These are phyloP conservation scores for Canavalia ensiformis DNA, from an alignment of 306 rosid genomes.

Conservation along the genomic window DNA sequence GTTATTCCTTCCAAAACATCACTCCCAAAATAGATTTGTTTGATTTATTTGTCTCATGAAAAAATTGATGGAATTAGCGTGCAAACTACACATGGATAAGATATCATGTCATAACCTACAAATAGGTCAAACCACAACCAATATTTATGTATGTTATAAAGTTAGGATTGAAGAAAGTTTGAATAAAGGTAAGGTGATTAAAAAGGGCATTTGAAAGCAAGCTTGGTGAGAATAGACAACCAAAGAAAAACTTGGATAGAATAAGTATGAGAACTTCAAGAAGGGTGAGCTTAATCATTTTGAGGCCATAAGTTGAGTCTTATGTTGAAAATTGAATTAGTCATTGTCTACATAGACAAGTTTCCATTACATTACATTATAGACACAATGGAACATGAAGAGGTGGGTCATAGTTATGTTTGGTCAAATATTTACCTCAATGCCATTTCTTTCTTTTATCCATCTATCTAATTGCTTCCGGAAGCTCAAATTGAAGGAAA, in stretches of 20 bases:
- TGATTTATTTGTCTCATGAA: background rate
- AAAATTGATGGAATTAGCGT: background rate
- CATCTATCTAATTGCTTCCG: slow-evolving; percentile 15
- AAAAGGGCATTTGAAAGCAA: slow-evolving; percentile 29
- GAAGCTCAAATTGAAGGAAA: background rate
- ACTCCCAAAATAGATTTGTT: background rate
- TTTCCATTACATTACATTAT: slow-evolving; percentile 38
- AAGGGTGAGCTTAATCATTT: slow-evolving; percentile 31
- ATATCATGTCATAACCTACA: slow-evolving; percentile 7
- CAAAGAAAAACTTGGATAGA: slow-evolving; percentile 26
- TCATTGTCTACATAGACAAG: slow-evolving; percentile 49
- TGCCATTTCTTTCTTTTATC: slow-evolving; percentile 28
- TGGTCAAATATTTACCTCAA: slow-evolving; percentile 32
- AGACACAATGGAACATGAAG: slow-evolving; percentile 20
- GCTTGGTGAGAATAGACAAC: slow-evolving; percentile 36
- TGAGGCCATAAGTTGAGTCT: slow-evolving; percentile 39
- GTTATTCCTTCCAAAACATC: no score
- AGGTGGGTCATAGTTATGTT: slow-evolving; percentile 44
- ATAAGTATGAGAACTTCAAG: slow-evolving; percentile 18
- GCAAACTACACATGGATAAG: background rate
- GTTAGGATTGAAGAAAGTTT: slow-evolving; percentile 1
- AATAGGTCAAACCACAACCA: slow-evolving; percentile 21
- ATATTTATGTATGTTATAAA: background rate
- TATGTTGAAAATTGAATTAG: slow-evolving; percentile 42
- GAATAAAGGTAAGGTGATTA: background rate